Base-by-base conservation (phyloP, 2,329 filamentous ascomycete genomes). In the Stemphylium vesicarium region DNA sequence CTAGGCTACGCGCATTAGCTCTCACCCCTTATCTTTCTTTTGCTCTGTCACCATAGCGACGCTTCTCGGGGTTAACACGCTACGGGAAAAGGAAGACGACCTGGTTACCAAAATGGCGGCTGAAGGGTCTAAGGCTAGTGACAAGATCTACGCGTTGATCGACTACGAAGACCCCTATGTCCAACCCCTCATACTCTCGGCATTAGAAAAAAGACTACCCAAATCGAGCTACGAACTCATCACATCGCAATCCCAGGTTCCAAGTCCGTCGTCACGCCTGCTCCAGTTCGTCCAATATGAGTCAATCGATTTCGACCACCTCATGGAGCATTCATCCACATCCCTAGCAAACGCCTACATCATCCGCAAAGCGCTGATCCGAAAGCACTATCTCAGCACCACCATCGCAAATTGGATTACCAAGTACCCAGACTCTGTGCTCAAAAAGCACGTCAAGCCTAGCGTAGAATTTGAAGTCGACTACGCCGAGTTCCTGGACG, bases 401-500 rank as follows among this genome's bases (percentile, higher is more conserved):
- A 97, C 93, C 0, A 85, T 96, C 18, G 84, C 90, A 41, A 88
- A 90, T 71, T 98, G 93, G 92, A 80, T 90, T 4, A 86, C 88
- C 35, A 99, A 99, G 75, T 83, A 95, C 65, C 92, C 94, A 0
- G 76, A 82, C 0, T 91, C 88, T 9, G 75, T 88, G 4, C 80
- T 99, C 11, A 82, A 79, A 53, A 78, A 79, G 1, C 89, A 95
- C 68, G 85, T 96, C 50, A 90, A 91, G 73, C 85, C 88, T 2
- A 87, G 87, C 38, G 91, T 96, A 60, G 86, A 91, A 37, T 96
- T 99, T 64, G 95, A 99, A 76, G 83, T 99, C 7, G 95, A 99
- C 75, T 99, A 95, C 72, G 92, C 93, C 1, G 95, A 99, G 78
- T 99, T 98, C 69, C 79, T 99, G 12, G 95, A 98, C 61, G 95